Conservation (phyloP, 1,284 basidiomycete genomes). For the Ustilago nuda region DNA sequence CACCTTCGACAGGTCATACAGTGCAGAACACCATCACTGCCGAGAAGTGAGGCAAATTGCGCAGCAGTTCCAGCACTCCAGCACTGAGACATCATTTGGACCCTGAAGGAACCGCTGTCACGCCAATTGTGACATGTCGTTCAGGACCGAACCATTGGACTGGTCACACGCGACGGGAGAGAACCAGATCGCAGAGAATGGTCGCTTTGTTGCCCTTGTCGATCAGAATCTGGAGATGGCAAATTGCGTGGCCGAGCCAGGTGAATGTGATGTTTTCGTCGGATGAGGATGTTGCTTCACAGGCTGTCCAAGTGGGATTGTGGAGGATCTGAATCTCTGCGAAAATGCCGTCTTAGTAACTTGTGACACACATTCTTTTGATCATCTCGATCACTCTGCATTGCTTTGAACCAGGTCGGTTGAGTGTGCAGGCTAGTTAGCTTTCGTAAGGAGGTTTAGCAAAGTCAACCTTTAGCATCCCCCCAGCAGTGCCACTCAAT, state of each 20-base stretch:
- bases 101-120: background rate
- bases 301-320: conserved; percentile 31
- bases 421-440: too few relatives aligned
- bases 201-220: conserved; percentile 21
- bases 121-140: conserved; percentile 17
- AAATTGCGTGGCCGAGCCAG: conserved; percentile 60
- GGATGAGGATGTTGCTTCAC: background rate
- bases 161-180: conserved; percentile 53
- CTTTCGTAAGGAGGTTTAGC: conserved; percentile 25
- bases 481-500: conserved; percentile 16
- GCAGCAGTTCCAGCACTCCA: conserved; percentile 1
- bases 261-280: conserved; percentile 45
- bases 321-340: background rate
- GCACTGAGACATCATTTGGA: conserved; percentile 7
- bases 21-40: background rate
- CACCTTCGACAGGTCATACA: background rate
- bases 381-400: too few relatives aligned
- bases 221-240: conserved; percentile 52
- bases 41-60: background rate
- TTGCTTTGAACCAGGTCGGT: too few relatives aligned
- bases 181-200: conserved; percentile 58
- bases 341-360: too few relatives aligned
- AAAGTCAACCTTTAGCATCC: conserved; percentile 37
- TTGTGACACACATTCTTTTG: too few relatives aligned
- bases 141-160: conserved; percentile 56